phyloP scores from a whole-genome alignment of 106 monocot genomes.

The Dendrobium chrysotoxum region DNA sequence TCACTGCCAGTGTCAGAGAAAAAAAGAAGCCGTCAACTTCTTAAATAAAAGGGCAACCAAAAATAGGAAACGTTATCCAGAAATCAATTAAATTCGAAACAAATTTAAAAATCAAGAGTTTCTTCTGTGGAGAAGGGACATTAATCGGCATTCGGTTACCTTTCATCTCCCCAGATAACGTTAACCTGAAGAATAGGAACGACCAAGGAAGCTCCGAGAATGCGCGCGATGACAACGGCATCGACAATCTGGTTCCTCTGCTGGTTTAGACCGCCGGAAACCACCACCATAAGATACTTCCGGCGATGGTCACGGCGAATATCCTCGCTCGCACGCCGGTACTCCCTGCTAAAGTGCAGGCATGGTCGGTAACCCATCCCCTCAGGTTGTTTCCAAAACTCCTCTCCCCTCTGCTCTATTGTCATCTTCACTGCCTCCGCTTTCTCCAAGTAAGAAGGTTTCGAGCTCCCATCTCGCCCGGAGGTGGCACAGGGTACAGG shows the following conservation, averaged over 20 bases:
- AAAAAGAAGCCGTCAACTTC: neutral
- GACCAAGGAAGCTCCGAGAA: constrained; percentile 84
- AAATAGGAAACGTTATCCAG: neutral
- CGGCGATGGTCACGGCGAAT: constrained; percentile 19
- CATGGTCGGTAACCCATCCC: constrained; percentile 68
- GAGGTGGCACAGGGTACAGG: constrained; percentile 36
- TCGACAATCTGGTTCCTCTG: constrained; percentile 88
- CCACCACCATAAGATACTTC: constrained; percentile 80
- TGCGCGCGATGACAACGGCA: constrained; percentile 83
- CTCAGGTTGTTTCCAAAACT: constrained; percentile 84
- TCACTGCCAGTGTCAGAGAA: constrained; percentile 34
- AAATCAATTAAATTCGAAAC: neutral
- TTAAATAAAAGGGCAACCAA: neutral
- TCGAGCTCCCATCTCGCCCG: neutral
- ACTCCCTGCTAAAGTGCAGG: constrained; percentile 44
- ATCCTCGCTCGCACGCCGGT: constrained; percentile 21
- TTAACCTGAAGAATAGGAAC: constrained; percentile 84
- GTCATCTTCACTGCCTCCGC: neutral
- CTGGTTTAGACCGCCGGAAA: constrained; percentile 84
- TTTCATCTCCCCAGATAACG: constrained; percentile 82
- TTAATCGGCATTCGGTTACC: constrained; percentile 21
- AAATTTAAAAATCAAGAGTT: neutral
- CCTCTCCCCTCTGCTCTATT: neutral
- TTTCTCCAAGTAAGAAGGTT: neutral
- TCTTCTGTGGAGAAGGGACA: neutral